Conservation (phyloP, 208 protist genomes). For the Naegleria lovaniensis region DNA sequence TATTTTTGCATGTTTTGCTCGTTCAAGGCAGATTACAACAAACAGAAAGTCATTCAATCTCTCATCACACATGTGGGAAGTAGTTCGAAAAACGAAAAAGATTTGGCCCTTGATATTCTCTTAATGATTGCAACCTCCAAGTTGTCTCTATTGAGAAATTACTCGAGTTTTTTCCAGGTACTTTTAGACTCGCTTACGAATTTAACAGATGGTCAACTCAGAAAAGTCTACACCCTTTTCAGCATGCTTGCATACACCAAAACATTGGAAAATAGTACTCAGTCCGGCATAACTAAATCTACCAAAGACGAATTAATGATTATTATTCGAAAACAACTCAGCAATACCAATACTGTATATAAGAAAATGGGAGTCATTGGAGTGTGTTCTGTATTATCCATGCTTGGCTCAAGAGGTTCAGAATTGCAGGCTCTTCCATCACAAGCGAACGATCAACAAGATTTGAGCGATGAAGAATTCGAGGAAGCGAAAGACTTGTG, state of each 20-base stretch:
- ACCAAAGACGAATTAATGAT: not conserved
- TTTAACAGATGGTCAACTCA: not conserved
- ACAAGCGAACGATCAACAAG: not conserved
- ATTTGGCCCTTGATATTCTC: not conserved
- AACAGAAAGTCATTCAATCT: not conserved
- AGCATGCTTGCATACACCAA: not conserved
- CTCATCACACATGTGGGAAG: slow-evolving; percentile 11
- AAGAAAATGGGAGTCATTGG: slow-evolving; percentile 15
- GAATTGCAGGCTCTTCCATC: not conserved
- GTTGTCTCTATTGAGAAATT: not conserved
- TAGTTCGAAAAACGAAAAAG: not conserved
- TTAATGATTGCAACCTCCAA: not conserved
- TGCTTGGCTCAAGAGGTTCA: not conserved
- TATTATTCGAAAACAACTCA: not conserved
- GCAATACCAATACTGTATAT: not conserved
- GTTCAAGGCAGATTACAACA: not conserved
- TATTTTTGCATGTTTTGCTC: not conserved
- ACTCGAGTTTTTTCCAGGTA: not conserved
- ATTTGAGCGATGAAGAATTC: not conserved
- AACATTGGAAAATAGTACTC: not conserved
- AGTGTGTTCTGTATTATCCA: not conserved
- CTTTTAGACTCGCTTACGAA: not conserved
- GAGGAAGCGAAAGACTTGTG: not conserved
- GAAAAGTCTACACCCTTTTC: slow-evolving; percentile 10
- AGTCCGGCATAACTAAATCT: no score